Evolutionary conservation across 305 asterid species (phyloP).

Genomic region (Rubia balearica): DNA sequence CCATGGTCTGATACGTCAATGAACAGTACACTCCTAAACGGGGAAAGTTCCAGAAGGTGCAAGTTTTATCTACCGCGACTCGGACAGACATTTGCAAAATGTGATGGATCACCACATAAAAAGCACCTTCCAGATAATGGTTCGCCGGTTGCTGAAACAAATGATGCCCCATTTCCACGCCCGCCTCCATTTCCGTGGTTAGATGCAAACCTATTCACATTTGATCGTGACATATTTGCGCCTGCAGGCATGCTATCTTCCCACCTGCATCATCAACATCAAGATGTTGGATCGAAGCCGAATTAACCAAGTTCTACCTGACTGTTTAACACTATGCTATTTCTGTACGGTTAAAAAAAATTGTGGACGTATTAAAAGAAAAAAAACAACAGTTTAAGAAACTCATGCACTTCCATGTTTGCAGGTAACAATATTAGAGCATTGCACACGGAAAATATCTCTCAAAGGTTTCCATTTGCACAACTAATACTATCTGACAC

Average conservation of each 20-base stretch:
- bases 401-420: background rate
- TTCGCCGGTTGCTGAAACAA: slow-evolving; percentile 86
- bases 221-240: slow-evolving; percentile 35
- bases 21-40: background rate
- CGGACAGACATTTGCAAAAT: slow-evolving; percentile 80
- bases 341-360: background rate
- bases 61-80: slow-evolving; percentile 36
- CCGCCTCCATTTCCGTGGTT: slow-evolving; percentile 29
- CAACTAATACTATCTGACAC: background rate
- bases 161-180: slow-evolving; percentile 35
- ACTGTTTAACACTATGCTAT: background rate
- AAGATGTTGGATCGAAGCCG: slow-evolving; percentile 7
- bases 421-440: background rate
- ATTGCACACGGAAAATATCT: background rate
- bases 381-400: background rate
- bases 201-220: slow-evolving; percentile 32
- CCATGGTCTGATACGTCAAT: background rate
- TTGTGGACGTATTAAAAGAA: background rate
- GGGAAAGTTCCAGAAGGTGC: background rate
- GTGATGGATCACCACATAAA: slow-evolving; percentile 86
- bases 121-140: slow-evolving; percentile 81
- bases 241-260: slow-evolving; percentile 51
- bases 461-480: background rate
- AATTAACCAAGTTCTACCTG: background rate
- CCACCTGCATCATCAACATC: slow-evolving; percentile 55